Conservation (phyloP, 2,329 filamentous ascomycete species). For the Fusarium buharicum region DNA sequence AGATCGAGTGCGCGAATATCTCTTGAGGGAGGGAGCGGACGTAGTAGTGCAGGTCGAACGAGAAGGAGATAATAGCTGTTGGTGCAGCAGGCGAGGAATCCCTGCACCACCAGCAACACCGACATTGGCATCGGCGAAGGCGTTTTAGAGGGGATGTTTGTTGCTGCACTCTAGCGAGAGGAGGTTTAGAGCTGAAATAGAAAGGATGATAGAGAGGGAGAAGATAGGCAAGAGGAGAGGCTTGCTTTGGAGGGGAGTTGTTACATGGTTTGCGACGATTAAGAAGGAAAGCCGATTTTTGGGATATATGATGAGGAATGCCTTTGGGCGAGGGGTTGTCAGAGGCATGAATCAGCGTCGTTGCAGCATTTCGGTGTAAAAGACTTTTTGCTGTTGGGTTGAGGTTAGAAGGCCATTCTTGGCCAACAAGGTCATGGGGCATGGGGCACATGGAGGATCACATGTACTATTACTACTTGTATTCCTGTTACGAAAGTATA, state of each 20-base stretch:
- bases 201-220: conserved; percentile 20
- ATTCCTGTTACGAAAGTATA: conserved; percentile 21
- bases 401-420: not conserved
- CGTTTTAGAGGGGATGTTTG: conserved; percentile 45
- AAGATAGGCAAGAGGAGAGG: conserved; percentile 10
- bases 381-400: conserved; percentile 5
- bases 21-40: conserved; percentile 78
- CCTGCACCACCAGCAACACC: conserved; percentile 45
- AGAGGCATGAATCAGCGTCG: not conserved
- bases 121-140: conserved; percentile 47
- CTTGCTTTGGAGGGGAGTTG: conserved; percentile 3
- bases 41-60: conserved; percentile 88
- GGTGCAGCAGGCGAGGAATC: conserved; percentile 59
- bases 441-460: conserved; percentile 23
- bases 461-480: conserved; percentile 39
- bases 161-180: conserved; percentile 9
- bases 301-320: conserved; percentile 1
- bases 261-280: conserved; percentile 15
- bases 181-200: conserved; percentile 19
- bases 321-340: conserved; percentile 13
- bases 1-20: conserved; percentile 77
- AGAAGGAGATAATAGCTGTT: conserved; percentile 76
- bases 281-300: conserved; percentile 7
- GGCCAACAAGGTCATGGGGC: conserved; percentile 19
- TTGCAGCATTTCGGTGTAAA: too few relatives aligned